Evolutionary conservation across 176 grass and related monocot genomes (phyloP), one percentile per base, ranked within the genome.

Genomic region (Hyparrhenia diplandra): DNA sequence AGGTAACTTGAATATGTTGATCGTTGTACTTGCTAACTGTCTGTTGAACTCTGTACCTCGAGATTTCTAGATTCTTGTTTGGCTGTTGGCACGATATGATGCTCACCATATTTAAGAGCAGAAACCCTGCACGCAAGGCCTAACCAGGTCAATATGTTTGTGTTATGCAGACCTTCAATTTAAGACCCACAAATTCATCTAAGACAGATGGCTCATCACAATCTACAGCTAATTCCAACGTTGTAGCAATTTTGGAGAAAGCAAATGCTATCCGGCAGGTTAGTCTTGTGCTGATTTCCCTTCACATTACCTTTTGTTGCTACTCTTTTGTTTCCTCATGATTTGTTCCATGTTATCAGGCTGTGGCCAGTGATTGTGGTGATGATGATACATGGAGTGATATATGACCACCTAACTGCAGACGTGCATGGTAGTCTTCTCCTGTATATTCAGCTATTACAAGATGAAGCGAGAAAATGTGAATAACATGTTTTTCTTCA

Each of bases 321-420:
- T 35, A 35, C 47, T 67, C 45, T 69, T 69, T 42, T 11, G 65
- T n/a, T 21, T 36, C 9, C 49, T 80, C 67, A 52, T 94, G 49
- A 88, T 85, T 83, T 62, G 27, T 79, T 85, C 42, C 60, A 69
- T 86, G 27, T 76, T 82, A 69, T 51, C 85, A 99, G 97, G 97
- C 97, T 87, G 89, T 99, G 65, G 82, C 92, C 13, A 95, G 97
- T 79, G 92, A 99, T 21, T 92, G 92, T 31, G 85, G 95, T 46
- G 95, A 98, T 77, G 94, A 98, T 85, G 97, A 99, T 87, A 91
- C 59, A 60, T 99, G 97, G 97, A 99, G 97, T 36, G 97, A 99
- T 88, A 74, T 84, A 78, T 94, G 88, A 98, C 59, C 23, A 63
- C 54, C 66, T 59, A 83, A 86, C 59, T 84, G 34, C 21, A 66